These are phyloP conservation scores for Haplosporangium gracile DNA, from an alignment of 192 early-diverging fungal species.

Conservation along the genomic window DNA sequence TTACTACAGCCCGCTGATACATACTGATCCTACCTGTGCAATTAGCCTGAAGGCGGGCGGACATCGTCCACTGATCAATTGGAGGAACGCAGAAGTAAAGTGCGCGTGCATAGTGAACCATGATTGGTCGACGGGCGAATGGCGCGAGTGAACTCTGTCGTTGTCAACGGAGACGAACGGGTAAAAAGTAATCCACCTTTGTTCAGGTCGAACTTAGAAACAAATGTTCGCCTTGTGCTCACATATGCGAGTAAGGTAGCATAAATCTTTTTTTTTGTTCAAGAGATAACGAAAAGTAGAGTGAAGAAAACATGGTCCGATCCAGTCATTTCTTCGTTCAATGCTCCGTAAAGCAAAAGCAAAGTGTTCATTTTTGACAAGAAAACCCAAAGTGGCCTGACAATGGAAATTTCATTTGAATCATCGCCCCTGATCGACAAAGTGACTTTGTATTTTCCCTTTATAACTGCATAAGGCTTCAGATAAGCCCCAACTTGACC, in stretches of 20 bases:
- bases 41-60: not conserved
- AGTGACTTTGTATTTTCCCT: not conserved
- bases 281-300: constrained; percentile 3
- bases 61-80: not conserved
- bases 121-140: constrained; percentile 29
- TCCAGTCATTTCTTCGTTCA: not conserved
- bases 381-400: constrained; percentile 16
- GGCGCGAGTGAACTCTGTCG: constrained; percentile 22
- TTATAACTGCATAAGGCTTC: not conserved
- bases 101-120: constrained; percentile 4
- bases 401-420: not conserved
- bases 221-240: not conserved
- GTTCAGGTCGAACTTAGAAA: not conserved
- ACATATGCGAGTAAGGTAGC: not conserved
- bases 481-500: not conserved
- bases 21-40: not conserved
- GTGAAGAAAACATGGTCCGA: not conserved
- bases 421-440: not conserved
- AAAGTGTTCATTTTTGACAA: not conserved
- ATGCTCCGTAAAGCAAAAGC: not conserved
- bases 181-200: not conserved
- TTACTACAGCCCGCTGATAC: not conserved
- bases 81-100: not conserved
- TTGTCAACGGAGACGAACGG: not conserved
- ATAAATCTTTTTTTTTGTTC: not conserved